Conservation (phyloP, 2,329 filamentous ascomycete species). For the Phyllosticta citribraziliensis region DNA sequence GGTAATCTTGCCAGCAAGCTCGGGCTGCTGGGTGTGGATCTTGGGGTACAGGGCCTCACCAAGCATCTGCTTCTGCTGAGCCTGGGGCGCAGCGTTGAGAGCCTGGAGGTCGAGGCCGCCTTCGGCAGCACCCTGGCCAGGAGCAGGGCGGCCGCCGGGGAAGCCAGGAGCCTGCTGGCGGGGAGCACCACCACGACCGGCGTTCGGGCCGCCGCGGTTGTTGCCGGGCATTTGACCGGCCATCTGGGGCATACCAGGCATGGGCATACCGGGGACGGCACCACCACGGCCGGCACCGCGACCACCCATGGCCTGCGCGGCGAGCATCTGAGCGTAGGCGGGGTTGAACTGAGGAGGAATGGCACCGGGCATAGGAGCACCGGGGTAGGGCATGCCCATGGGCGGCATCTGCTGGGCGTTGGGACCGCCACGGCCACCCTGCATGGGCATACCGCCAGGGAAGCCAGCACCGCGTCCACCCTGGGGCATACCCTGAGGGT, state of each 20-base stretch:
- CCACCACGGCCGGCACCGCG: conserved; percentile 52
- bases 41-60: conserved; percentile 98
- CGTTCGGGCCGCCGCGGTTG: conserved; percentile 28
- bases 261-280: conserved; percentile 56
- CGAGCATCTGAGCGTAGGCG: conserved; percentile 73
- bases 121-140: conserved; percentile 16
- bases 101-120: conserved; percentile 40
- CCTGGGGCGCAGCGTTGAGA: conserved; percentile 46
- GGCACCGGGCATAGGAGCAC: conserved; percentile 47
- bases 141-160: conserved; percentile 18
- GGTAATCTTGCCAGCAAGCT: conserved; percentile 97
- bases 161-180: conserved; percentile 25
- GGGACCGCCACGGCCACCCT: conserved; percentile 78
- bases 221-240: conserved; percentile 34
- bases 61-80: conserved; percentile 96
- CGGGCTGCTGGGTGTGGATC: conserved; percentile 88
- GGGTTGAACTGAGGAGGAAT: conserved; percentile 70
- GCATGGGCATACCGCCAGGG: conserved; percentile 67
- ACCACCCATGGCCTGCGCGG: conserved; percentile 42
- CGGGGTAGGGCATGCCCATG: conserved; percentile 66
- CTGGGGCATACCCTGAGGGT: conserved; percentile 53
- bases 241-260: conserved; percentile 52
- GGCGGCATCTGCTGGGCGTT: conserved; percentile 71
- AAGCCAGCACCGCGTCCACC: conserved; percentile 80
- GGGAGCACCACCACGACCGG: conserved; percentile 24